These are phyloP conservation scores for Sicyos baderoa DNA, from an alignment of 306 rosid species.

Conservation along the genomic window DNA sequence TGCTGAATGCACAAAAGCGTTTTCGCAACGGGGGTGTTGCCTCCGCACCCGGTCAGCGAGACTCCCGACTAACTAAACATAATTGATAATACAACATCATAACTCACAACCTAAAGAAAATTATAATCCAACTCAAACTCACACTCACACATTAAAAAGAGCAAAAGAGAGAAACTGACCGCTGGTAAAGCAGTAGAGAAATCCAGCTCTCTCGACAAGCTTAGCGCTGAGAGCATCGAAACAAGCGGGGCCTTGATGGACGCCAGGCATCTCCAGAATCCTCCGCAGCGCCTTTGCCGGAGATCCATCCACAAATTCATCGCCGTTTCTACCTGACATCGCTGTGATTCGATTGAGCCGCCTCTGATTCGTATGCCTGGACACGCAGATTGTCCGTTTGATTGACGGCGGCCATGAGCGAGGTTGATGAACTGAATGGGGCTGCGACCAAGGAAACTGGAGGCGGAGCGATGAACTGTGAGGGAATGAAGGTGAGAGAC, in stretches of 20 bases:
- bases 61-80: too few relatives aligned
- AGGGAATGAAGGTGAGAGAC: not conserved
- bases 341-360: conserved; percentile 17
- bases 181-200: conserved; percentile 64
- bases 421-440: not conserved
- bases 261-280: conserved; percentile 45
- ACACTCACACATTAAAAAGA: not conserved
- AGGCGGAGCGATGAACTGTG: conserved; percentile 2
- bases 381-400: not conserved
- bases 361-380: conserved; percentile 4
- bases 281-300: conserved; percentile 52
- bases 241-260: conserved; percentile 78
- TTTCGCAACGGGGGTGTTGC: too few relatives aligned
- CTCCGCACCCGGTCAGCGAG: too few relatives aligned
- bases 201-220: conserved; percentile 66
- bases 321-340: conserved; percentile 26
- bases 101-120: too few relatives aligned
- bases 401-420: not conserved
- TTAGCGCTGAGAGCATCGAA: conserved; percentile 84
- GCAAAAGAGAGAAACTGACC: conserved; percentile 29
- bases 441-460: not conserved
- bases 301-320: conserved; percentile 18
- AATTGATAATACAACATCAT: too few relatives aligned
- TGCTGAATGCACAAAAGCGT: too few relatives aligned
- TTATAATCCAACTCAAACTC: too few relatives aligned